Conservation (phyloP, 192 early-diverging fungal genomes). For the Coemansia sp. region DNA sequence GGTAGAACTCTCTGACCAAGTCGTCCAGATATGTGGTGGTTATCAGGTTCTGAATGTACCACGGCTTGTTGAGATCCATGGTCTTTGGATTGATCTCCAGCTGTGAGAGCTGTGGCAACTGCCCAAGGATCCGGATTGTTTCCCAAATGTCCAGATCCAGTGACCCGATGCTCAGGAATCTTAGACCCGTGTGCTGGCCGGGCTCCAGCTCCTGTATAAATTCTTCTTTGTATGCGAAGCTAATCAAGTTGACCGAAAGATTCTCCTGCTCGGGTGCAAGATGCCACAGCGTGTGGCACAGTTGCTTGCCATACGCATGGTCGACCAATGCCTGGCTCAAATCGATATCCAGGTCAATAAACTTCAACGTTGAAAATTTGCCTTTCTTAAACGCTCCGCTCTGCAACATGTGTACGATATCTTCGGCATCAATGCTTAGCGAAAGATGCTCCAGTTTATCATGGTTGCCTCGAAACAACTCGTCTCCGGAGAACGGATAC, state of each 20-base stretch:
- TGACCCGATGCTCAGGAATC: background rate
- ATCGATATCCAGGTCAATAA: constrained; percentile 10
- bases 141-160: background rate
- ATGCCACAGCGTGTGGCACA: constrained; percentile 5
- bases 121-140: background rate
- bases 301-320: background rate
- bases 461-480: constrained; percentile 19
- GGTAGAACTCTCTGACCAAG: background rate
- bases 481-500: constrained; percentile 22
- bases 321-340: constrained; percentile 8
- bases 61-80: background rate
- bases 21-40: background rate
- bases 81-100: constrained; percentile 15
- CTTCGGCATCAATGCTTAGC: constrained; percentile 3
- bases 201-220: constrained; percentile 7
- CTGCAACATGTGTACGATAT: background rate
- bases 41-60: background rate
- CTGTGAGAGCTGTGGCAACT: constrained; percentile 13
- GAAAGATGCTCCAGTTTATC: constrained; percentile 5
- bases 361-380: background rate
- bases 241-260: constrained; percentile 4
- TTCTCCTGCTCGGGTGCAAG: constrained; percentile 7
- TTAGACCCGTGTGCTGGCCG: background rate
- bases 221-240: constrained; percentile 12
- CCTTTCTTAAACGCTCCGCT: background rate